phyloP scores from a whole-genome alignment of 192 early-diverging fungal genomes.

The Chytriomyces sp. region DNA sequence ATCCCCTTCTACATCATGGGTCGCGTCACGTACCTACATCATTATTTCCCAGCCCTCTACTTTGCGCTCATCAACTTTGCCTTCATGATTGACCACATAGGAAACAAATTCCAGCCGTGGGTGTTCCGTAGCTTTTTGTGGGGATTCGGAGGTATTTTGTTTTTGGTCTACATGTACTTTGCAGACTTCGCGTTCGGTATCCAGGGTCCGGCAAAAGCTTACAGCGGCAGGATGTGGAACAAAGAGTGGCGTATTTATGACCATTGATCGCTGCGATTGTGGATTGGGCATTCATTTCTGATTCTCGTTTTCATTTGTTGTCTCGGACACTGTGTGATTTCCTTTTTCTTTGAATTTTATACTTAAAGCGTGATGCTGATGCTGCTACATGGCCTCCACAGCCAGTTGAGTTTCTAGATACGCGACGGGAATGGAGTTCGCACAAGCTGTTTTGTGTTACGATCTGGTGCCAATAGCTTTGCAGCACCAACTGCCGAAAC shows the following conservation, averaged over 20 bases:
- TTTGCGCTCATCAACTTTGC: constrained; percentile 84
- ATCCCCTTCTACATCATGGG: constrained; percentile 95
- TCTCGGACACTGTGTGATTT: too few relatives aligned
- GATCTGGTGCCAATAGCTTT: too few relatives aligned
- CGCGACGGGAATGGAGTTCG: too few relatives aligned
- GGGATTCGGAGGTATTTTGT: constrained; percentile 43
- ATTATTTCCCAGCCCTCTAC: constrained; percentile 95
- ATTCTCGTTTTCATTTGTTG: too few relatives aligned
- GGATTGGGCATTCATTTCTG: too few relatives aligned
- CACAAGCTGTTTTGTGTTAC: too few relatives aligned
- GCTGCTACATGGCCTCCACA: too few relatives aligned
- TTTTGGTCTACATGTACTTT: constrained; percentile 74
- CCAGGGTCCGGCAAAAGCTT: constrained; percentile 59
- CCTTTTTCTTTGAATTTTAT: too few relatives aligned
- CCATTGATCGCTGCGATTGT: too few relatives aligned
- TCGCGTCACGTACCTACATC: constrained; percentile 93
- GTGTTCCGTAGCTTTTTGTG: constrained; percentile 37
- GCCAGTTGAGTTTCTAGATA: too few relatives aligned
- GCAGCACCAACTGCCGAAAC: too few relatives aligned
- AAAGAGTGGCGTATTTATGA: constrained; percentile 79
- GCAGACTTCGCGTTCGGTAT: constrained; percentile 84
- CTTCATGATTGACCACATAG: constrained; percentile 75
- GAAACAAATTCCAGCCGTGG: constrained; percentile 34
- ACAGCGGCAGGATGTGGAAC: constrained; percentile 70
- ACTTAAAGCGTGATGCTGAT: too few relatives aligned